Evolutionary conservation across 2,329 filamentous ascomycete genomes (phyloP), one percentile per base, ranked within the genome.

Genomic region (Penicillium sp.): DNA sequence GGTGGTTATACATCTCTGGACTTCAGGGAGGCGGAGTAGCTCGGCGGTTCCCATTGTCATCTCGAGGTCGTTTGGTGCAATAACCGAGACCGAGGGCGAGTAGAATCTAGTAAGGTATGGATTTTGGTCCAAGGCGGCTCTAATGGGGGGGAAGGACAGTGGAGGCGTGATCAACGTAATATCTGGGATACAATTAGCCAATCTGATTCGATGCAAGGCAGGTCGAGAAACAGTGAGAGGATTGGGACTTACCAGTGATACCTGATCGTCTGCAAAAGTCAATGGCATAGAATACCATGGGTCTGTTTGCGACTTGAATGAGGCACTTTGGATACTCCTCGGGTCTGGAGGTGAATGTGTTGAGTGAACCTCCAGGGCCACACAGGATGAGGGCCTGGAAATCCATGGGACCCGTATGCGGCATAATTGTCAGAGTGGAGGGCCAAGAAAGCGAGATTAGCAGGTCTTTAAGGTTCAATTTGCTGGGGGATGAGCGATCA

Each of bases 1-100:
- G 8, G 86, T 85, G 50, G 84, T 90, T 65, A 97, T 85, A 6
- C 86, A 81, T 19, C 82, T 80, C 69, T 89, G 87, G 43, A 97
- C 86, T 71, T 96, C 90, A 0, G 90, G 88, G 12, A 96, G 81
- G 7, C 92, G 86, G 50, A 97, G 83, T 23, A 97, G 86, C 68
- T 96, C 89, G 6, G 91, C 92, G 7, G 93, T 97, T 51, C 91
- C 91, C 0, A 89, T 96, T 60, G 90, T 93, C 68, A 92, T 86
- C 49, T 90, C 87, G 31, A 96, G 81, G 42, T 84, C 86, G 65
- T 82, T 78, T 0, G 93, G 93, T 1, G 91, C 88, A n/a, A 96
- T 77, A 15, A 96, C 87, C 59, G 89, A 89, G 39, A 73, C 70
- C 0, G 74, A 74, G 29, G 76, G 39, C 3, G 45, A 42, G 13